Evolutionary conservation across 2,329 filamentous ascomycete species (phyloP).

Genomic region (Trichoderma brevicompactum): DNA sequence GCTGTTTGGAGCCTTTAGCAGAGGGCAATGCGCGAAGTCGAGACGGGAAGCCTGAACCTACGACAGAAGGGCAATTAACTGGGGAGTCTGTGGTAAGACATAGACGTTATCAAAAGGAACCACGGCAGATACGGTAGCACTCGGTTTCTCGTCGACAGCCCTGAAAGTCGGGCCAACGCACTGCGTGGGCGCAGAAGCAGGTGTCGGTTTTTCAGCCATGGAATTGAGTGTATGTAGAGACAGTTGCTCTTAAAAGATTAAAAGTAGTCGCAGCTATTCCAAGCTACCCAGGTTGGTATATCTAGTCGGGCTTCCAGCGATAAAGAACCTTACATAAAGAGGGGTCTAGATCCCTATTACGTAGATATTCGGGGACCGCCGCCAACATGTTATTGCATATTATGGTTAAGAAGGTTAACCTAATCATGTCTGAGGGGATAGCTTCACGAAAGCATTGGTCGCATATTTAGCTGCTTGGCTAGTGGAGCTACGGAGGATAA

Average conservation of each 20-base stretch:
- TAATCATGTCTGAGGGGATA: neutral
- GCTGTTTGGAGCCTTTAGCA: conserved; percentile 54
- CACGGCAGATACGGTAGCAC: conserved; percentile 83
- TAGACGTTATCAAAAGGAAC: conserved; percentile 86
- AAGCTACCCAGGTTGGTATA: conserved; percentile 19
- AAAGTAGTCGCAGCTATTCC: conserved; percentile 1
- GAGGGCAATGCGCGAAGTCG: conserved; percentile 11
- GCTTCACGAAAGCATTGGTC: conserved; percentile 18
- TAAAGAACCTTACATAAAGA: conserved; percentile 27
- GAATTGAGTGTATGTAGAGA: conserved; percentile 45
- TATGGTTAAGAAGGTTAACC: neutral
- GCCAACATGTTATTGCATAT: conserved; percentile 23
- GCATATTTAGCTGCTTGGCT: conserved; percentile 10
- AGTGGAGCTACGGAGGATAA: conserved; percentile 6
- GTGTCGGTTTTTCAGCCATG: conserved; percentile 36
- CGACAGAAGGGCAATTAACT: conserved; percentile 97
- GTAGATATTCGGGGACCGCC: conserved; percentile 23
- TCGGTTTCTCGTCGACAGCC: conserved; percentile 76
- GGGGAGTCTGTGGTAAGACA: conserved; percentile 88
- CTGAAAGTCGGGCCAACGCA: conserved; percentile 81
- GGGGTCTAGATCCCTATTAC: conserved; percentile 22
- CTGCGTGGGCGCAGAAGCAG: conserved; percentile 51
- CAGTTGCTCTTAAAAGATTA: neutral
- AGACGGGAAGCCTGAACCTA: conserved; percentile 56
- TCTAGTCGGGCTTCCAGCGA: conserved; percentile 23